Evolutionary conservation across 2,329 filamentous ascomycete genomes (phyloP), one percentile per base, ranked within the genome.

Genomic region (Clarireedia homoeocarpa): DNA sequence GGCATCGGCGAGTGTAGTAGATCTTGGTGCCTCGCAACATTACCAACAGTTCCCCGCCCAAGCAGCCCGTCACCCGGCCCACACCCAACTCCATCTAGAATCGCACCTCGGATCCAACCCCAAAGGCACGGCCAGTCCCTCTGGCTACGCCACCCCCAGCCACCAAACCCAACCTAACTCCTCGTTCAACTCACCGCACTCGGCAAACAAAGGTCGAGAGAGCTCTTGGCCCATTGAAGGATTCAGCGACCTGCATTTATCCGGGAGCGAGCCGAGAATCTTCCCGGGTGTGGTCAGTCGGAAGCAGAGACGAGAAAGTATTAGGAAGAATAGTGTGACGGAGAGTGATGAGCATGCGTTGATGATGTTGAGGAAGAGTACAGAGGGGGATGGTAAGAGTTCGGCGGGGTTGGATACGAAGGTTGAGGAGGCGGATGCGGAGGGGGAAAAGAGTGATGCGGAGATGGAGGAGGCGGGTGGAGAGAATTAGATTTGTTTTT

Each of bases 221-320:
- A 63, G 67, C n/a, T 61, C 68, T 20, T 72, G 72, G 70, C 61
- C 71, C 14, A 64, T 71, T 6, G 71, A 76, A 6, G 65, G 69
- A 10, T 68, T 66, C 24, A 68, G 72, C 48, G 73, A 78, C 58
- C 62, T 73, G 54, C 76, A 81, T 61, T 66, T 82, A 10, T 79
- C 76, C 12, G 81, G 78, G 3, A 77, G 74, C 49, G 86, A 89
- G 68, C 87, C 86, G 10, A 79, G 77, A 60, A 82, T 89, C 60
- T 88, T 89, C 61, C 88, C 88, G 0, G 87, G 87, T 0, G 78
- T 91, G 34, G 78, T 90, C 51, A 71, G 74, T 53, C 58, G 68
- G n/a, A 59, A 59, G 10, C 66, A 68, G 51, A 61, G 65, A 48
- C 58, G 60, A 30, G 62, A 66, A 24, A 67, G 62, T 46, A 53